Base-by-base conservation (phyloP, 2,329 filamentous ascomycete species). In the Grosmannia penicillata region DNA sequence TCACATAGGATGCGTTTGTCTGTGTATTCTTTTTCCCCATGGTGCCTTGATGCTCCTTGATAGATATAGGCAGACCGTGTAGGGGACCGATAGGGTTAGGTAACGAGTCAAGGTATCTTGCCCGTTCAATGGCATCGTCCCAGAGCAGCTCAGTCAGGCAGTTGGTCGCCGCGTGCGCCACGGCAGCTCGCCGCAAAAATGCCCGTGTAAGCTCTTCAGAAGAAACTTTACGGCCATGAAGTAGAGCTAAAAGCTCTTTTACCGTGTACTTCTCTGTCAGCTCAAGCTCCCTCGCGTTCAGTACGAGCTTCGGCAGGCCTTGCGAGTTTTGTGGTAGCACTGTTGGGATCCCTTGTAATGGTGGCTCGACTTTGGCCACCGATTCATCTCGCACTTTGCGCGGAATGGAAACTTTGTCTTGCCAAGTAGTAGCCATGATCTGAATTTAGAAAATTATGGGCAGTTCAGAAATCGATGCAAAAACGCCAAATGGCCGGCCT, bases 71-170 rank as follows among this genome's bases (percentile, higher is more conserved):
- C 3, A 75, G 50, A 17, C 56, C 57, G 39, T 59, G 57, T 2
- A 60, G 47, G 10, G 57, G 54, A 0, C 57, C 57, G 10, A 56
- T 21, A 6, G 55, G 48, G n/a, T 41, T 39, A 9, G 55, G 47
- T 33, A 54, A 53, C 6, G 45, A 37, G 43, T 60, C 57, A 22
- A 59, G 51, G 23, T 48, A 49, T 26, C 41, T 36, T 1, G 57
- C 56, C 2, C 54, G 48, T 28, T 45, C 40, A 24, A 59, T 44
- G 13, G 56, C 54, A 34, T 45, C 38, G 19, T 51, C 46, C 1
- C 55, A 53, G 8, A 61, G 51, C 11, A 61, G 47, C 46, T 62
- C 59, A 0, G 63, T 65, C 18, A 65, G 49, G 42, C 63, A 38
- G 24, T 38, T 38, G 13, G 35, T 37, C 10, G 26, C 14, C 5